Conservation (phyloP, 352 stramenopile genomes). For the Globisporangium carolinianum region DNA sequence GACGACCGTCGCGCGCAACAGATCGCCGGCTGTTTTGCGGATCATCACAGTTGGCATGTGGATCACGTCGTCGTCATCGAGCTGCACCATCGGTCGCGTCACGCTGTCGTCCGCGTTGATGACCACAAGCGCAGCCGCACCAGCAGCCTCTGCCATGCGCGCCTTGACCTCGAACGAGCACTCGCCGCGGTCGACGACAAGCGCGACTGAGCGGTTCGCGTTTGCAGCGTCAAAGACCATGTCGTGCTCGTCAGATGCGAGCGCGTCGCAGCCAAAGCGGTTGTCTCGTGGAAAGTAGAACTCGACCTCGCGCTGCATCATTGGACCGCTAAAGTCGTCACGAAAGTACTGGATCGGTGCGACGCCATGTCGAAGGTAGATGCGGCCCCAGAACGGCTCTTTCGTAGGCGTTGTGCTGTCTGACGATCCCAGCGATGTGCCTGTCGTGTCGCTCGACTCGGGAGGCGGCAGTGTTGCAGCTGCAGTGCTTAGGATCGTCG, state of each 20-base stretch:
- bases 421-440: not conserved
- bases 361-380: conserved; percentile 60
- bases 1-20: conserved; percentile 25
- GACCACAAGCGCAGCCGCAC: conserved; percentile 40
- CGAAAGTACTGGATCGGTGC: conserved; percentile 73
- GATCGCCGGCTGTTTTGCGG: conserved; percentile 35
- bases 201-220: conserved; percentile 27
- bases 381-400: conserved; percentile 47
- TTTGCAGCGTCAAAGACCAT: conserved; percentile 9
- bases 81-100: conserved; percentile 26
- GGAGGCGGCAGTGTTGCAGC: not conserved
- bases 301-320: conserved; percentile 29
- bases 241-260: conserved; percentile 22
- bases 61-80: conserved; percentile 38
- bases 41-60: conserved; percentile 57
- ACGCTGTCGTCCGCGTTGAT: conserved; percentile 41
- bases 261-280: conserved; percentile 31
- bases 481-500: too few relatives aligned
- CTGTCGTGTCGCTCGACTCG: not conserved
- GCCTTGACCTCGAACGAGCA: conserved; percentile 66
- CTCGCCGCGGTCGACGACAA: conserved; percentile 53
- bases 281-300: conserved; percentile 40
- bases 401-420: not conserved
- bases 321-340: conserved; percentile 38
- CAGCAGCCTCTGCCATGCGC: conserved; percentile 34